These are phyloP conservation scores for Apodospora peruviana DNA, from an alignment of 495 filamentous ascomycete genomes.

Conservation along the genomic window DNA sequence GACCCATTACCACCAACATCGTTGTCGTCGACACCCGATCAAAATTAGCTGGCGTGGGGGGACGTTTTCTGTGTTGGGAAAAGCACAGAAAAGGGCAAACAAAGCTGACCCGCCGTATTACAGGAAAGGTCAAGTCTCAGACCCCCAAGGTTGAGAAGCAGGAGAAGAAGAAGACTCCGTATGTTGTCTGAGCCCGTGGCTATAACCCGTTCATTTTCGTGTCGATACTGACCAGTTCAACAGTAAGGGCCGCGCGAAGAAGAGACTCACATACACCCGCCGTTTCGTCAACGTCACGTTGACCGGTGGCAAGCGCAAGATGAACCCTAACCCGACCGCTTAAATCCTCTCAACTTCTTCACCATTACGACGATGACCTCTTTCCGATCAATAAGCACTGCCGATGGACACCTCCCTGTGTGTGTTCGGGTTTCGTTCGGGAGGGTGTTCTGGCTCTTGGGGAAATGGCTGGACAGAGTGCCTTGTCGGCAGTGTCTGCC, in stretches of 20 bases:
- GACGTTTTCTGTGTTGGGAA: not conserved
- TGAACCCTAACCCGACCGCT: slow-evolving; percentile 25
- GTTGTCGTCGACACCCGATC: slow-evolving; percentile 1
- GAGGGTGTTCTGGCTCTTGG: not conserved
- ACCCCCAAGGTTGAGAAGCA: slow-evolving; percentile 72
- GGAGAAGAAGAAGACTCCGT: slow-evolving; percentile 85
- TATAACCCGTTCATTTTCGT: too few relatives aligned
- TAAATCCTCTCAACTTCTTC: not conserved
- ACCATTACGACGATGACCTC: not conserved
- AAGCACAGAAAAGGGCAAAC: not conserved
- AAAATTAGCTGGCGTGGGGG: not conserved
- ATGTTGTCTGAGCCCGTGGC: too few relatives aligned
- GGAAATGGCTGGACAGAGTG: not conserved
- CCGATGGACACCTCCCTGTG: not conserved
- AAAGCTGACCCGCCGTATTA: slow-evolving; percentile 10
- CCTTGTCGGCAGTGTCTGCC: not conserved
- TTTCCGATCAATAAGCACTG: not conserved
- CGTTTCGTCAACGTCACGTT: slow-evolving; percentile 99
- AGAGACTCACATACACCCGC: slow-evolving; percentile 93
- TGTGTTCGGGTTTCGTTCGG: not conserved
- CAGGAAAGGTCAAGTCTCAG: slow-evolving; percentile 47
- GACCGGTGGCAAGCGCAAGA: slow-evolving; percentile 99
- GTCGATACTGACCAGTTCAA: slow-evolving; percentile 13
- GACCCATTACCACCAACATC: not conserved
- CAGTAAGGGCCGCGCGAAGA: slow-evolving; percentile 92